A percentile compares a stretch with the other conserved stretches of the same genome.
phyloP scores from a whole-genome alignment of 225 moss, liverwort and hornwort species.

The Polytrichum commune region DNA sequence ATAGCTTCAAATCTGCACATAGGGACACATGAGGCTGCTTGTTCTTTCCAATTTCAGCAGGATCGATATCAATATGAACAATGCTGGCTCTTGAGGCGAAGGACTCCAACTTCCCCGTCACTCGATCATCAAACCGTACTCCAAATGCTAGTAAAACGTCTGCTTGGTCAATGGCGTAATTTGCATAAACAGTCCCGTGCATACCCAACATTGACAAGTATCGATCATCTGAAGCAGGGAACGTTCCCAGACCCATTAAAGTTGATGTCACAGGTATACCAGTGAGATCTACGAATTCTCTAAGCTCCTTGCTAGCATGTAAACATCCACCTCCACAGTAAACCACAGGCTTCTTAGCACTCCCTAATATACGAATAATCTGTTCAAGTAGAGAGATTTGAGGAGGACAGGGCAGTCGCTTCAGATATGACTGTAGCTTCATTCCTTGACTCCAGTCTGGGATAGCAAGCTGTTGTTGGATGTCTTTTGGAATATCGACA shows the following conservation, averaged over 20 bases:
- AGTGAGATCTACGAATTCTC: constrained; percentile 91
- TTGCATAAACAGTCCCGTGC: constrained; percentile 93
- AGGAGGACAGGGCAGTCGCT: constrained; percentile 66
- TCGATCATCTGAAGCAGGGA: constrained; percentile 70
- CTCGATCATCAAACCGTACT: constrained; percentile 96
- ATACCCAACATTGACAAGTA: constrained; percentile 86
- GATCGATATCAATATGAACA: constrained; percentile 97
- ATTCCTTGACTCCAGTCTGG: constrained; percentile 90
- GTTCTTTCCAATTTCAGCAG: constrained; percentile 99
- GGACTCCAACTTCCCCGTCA: constrained; percentile 88
- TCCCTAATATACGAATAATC: constrained; percentile 70
- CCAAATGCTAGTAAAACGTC: constrained; percentile 92
- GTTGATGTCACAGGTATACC: constrained; percentile 93
- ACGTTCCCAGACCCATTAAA: constrained; percentile 91
- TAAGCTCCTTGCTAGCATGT: constrained; percentile 83
- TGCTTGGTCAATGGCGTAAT: constrained; percentile 85
- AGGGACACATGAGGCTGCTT: constrained; percentile 95
- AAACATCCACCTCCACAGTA: constrained; percentile 94
- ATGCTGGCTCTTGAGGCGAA: constrained; percentile 91
- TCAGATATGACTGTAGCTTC: constrained; percentile 79
- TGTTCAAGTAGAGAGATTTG: constrained; percentile 72
- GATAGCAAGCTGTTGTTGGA: constrained; percentile 93
- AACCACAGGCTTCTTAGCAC: constrained; percentile 84
- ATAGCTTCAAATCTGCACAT: constrained; percentile 83
- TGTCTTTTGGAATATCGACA: constrained; percentile 93